Percentiles rank a stretch among this genome's conserved stretches.
Conservation (phyloP, 2,329 filamentous ascomycete species). For the Aspergillus bombycis region DNA sequence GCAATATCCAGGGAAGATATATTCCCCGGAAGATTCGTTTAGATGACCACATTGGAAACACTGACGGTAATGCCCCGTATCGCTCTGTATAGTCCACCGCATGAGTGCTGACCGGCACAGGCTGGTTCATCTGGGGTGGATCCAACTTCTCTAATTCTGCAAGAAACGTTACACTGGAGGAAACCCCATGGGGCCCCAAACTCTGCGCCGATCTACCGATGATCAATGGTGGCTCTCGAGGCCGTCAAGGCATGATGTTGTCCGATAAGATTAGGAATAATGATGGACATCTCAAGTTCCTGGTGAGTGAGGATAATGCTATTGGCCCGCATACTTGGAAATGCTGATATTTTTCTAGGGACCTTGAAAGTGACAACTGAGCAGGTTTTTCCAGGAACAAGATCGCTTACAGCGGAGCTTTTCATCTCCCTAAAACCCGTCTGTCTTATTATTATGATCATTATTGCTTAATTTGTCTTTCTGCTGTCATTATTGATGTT, state of each 20-base stretch:
- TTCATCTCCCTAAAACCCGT: no score
- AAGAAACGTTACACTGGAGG: conserved; percentile 17
- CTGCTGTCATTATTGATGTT: no score
- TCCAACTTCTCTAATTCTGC: conserved; percentile 22
- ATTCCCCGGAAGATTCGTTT: conserved; percentile 15
- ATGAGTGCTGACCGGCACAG: conserved; percentile 5
- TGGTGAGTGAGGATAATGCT: conserved; percentile 10
- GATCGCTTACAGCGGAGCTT: no score
- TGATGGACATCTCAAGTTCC: conserved; percentile 20
- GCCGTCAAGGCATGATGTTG: conserved; percentile 21
- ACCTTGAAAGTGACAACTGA: neutral
- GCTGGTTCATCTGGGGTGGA: conserved; percentile 27
- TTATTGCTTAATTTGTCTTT: no score
- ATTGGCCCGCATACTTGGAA: neutral
- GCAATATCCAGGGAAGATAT: conserved; percentile 11
- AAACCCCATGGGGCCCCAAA: conserved; percentile 19
- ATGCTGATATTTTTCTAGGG: neutral
- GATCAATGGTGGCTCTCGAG: conserved; percentile 16
- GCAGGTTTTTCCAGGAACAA: no score
- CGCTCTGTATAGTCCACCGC: neutral
- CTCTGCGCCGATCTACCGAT: conserved; percentile 21
- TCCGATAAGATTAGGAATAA: conserved; percentile 23
- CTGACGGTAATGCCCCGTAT: conserved; percentile 13
- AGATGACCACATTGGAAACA: conserved; percentile 24
- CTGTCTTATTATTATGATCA: no score